Evolutionary conservation across 345 rosid species (phyloP).

Genomic region (Lumnitzera littorea): DNA sequence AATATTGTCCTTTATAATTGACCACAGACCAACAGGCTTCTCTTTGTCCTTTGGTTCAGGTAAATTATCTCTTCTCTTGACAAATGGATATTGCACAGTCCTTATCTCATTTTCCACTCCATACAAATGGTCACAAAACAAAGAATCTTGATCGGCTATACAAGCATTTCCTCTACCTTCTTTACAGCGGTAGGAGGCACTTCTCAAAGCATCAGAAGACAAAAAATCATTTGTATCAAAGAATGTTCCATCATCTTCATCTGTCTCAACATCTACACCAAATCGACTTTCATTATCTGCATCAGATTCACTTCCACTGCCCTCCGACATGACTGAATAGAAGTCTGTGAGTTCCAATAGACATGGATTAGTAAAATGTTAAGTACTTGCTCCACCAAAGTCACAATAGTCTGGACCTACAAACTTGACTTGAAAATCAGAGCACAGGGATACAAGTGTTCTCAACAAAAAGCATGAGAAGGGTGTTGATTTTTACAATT

Average conservation of each 20-base stretch:
- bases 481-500: too few relatives aligned
- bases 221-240: constrained; percentile 89
- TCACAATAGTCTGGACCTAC: background rate
- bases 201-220: constrained; percentile 78
- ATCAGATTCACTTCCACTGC: constrained; percentile 77
- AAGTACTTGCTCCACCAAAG: background rate
- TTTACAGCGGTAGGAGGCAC: constrained; percentile 83
- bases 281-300: constrained; percentile 91
- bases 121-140: constrained; percentile 46
- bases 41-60: constrained; percentile 98
- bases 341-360: constrained; percentile 53
- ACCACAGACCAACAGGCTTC: constrained; percentile 95
- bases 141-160: constrained; percentile 46
- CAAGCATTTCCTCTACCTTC: constrained; percentile 55
- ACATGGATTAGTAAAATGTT: constrained; percentile 6
- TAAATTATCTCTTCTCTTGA: constrained; percentile 78
- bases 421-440: too few relatives aligned
- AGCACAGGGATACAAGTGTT: too few relatives aligned
- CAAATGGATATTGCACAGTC: constrained; percentile 62
- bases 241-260: constrained; percentile 71
- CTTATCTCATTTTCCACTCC: constrained; percentile 40
- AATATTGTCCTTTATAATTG: constrained; percentile 94
- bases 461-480: too few relatives aligned
- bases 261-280: constrained; percentile 85
- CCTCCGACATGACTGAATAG: constrained; percentile 98